A percentile compares a stretch with the other conserved stretches of the same genome.
Evolutionary conservation across 352 stramenopile genomes (phyloP).

Genomic region (Globisporangium cederbergense): DNA sequence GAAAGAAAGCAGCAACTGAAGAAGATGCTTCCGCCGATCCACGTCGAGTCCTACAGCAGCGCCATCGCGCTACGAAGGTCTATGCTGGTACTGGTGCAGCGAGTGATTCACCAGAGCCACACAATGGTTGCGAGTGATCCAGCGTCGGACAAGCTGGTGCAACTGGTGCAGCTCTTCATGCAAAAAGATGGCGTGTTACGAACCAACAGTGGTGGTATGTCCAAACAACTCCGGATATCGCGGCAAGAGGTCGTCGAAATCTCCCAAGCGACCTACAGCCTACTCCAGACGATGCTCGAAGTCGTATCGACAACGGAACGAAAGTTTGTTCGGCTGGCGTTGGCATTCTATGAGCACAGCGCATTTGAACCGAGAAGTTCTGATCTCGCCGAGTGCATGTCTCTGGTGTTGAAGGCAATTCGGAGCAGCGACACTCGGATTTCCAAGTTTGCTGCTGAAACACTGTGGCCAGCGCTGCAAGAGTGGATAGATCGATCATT

Average conservation of each 20-base stretch:
- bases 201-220: conserved; percentile 1
- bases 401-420: conserved; percentile 29
- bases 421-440: conserved; percentile 18
- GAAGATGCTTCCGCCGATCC: conserved; percentile 41
- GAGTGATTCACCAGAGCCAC: conserved; percentile 29
- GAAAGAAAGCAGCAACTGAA: conserved; percentile 46
- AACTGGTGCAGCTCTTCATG: conserved; percentile 36
- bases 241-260: conserved; percentile 23
- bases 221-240: conserved; percentile 17
- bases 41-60: conserved; percentile 34
- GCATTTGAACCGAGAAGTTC: conserved; percentile 15
- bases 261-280: conserved; percentile 26
- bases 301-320: conserved; percentile 23
- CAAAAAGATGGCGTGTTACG: conserved; percentile 30
- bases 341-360: conserved; percentile 32
- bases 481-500: conserved; percentile 13
- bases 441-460: conserved; percentile 29
- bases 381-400: conserved; percentile 19
- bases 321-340: conserved; percentile 31
- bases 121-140: conserved; percentile 30
- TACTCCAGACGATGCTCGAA: conserved; percentile 38
- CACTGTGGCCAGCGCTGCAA: conserved; percentile 34
- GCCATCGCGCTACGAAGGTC: conserved; percentile 35
- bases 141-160: conserved; percentile 32
- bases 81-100: conserved; percentile 29